Base-by-base conservation (phyloP, 2,329 filamentous ascomycete species). In the Aspergillus sp. region DNA sequence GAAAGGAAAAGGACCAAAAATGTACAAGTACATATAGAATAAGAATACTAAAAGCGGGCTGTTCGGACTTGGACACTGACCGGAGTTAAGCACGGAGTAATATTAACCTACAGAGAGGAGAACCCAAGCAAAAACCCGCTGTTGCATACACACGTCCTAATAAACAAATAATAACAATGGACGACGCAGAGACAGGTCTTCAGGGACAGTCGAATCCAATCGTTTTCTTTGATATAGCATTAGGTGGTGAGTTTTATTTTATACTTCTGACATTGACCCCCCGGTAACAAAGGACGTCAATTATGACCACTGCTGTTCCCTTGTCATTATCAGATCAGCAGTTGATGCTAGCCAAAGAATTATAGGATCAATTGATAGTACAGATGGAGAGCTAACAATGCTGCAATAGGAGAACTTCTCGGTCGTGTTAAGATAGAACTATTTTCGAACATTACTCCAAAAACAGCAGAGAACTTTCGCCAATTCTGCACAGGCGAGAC, bases 401-500 rank as follows among this genome's bases (percentile, higher is more conserved):
- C 19, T 19, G 19, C 19, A 19, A 49, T 55, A 93, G 89, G 89
- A 51, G 87, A 94, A 62, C 83, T 87, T 2, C 79, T 95, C 10
- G 90, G 90, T 52, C 83, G 89, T 48, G 82, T 95, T 61, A 90
- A 86, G 55, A 89, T 95, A 67, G 88, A 96, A 70, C 81, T 98
- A 51, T 96, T 93, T 75, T 82, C 83, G 51, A 79, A 94, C 69
- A 76, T 85, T 26, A 86, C 88, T 0, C 89, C 90, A 53, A 84
- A 83, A 60, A 97, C 93, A 6, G 88, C 89, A 29, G 93, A 97
- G 69, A 97, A 97, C 74, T 97, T 98, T 67, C 86, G 90, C 41
- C 88, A 94, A 64, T 95, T 95, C 72, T 96, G 90, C 72, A 97
- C 91, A 0, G 93, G 93, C 58, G 91, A 97, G 74, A 83, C 79